A percentile compares a stretch with the other conserved stretches of the same genome.
Evolutionary conservation across 768 basidiomycete species (phyloP).

Genomic region (Hygrophoropsis aurantiaca): DNA sequence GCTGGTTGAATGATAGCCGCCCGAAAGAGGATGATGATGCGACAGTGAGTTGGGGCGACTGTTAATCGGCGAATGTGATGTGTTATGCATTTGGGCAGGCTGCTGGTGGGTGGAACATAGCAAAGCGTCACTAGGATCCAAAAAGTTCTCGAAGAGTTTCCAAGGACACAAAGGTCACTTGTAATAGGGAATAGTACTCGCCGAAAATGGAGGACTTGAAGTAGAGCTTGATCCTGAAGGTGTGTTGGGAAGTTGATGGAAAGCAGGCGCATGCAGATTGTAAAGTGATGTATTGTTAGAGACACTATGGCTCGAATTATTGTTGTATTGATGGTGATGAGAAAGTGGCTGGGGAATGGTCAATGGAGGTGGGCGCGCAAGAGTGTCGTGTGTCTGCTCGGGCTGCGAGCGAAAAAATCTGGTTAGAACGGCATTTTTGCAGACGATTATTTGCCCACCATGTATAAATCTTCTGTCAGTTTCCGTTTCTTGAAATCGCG

Average conservation of each 20-base stretch:
- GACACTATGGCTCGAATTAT: constrained; percentile 39
- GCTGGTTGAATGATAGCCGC: constrained; percentile 40
- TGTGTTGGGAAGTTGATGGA: constrained; percentile 64
- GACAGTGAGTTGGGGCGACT: constrained; percentile 46
- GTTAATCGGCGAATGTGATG: constrained; percentile 48
- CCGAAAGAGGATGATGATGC: constrained; percentile 38
- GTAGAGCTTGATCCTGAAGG: constrained; percentile 72
- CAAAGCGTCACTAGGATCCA: constrained; percentile 58
- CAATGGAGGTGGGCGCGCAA: constrained; percentile 51
- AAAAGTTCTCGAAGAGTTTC: constrained; percentile 35
- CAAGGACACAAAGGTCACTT: constrained; percentile 26
- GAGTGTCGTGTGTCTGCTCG: constrained; percentile 41
- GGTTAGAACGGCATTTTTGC: not conserved
- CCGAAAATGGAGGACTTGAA: constrained; percentile 84
- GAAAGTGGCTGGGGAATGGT: constrained; percentile 58
- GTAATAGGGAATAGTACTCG: constrained; percentile 59
- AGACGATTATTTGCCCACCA: constrained; percentile 33
- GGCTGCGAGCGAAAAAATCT: constrained; percentile 25
- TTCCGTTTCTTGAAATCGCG: constrained; percentile 66
- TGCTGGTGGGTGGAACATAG: constrained; percentile 46
- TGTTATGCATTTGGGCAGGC: constrained; percentile 68
- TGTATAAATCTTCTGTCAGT: constrained; percentile 55
- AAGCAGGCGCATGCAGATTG: constrained; percentile 54
- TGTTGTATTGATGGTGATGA: constrained; percentile 45
- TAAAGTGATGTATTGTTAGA: constrained; percentile 43